These are phyloP conservation scores for Sugiyamaella floridensis DNA, from an alignment of 805 yeast species.

Conservation along the genomic window DNA sequence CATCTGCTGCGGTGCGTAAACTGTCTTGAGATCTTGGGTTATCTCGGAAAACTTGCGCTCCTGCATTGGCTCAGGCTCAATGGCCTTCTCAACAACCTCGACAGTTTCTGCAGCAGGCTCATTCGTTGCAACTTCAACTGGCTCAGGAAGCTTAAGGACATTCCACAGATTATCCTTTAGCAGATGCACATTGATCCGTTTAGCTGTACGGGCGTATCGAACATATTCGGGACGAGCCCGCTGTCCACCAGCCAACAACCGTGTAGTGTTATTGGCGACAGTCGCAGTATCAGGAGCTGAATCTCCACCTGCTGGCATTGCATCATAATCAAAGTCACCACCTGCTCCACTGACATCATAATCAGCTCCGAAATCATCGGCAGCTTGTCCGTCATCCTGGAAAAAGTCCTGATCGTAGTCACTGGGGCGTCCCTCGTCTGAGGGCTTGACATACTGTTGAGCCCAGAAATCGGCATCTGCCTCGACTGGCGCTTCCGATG, in stretches of 20 bases:
- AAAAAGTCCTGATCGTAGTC: conserved; percentile 24
- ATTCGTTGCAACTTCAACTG: neutral
- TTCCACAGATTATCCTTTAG: conserved; percentile 75
- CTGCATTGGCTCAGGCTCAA: conserved; percentile 20
- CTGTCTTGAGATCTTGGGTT: conserved; percentile 41
- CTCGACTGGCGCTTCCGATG: conserved; percentile 23
- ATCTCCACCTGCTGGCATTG: neutral
- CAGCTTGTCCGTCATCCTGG: conserved; percentile 37
- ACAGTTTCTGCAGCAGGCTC: neutral
- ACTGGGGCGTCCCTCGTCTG: conserved; percentile 22
- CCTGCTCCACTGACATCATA: conserved; percentile 12
- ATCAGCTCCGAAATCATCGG: conserved; percentile 14
- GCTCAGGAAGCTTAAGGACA: conserved; percentile 25
- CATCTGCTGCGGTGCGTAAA: conserved; percentile 50
- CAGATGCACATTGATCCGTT: conserved; percentile 66
- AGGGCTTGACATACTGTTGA: conserved; percentile 37
- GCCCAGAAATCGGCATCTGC: conserved; percentile 73
- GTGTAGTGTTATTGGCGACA: conserved; percentile 1
- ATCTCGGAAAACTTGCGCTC: conserved; percentile 39
- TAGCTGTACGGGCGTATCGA: conserved; percentile 64
- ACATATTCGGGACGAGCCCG: conserved; percentile 32
- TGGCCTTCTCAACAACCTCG: conserved; percentile 5
- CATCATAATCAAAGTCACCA: conserved; percentile 11
- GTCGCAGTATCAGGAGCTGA: neutral
- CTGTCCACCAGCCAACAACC: conserved; percentile 11